Conservation (phyloP, 1,139 yeast species). For the Yamadazyma jaroonii region DNA sequence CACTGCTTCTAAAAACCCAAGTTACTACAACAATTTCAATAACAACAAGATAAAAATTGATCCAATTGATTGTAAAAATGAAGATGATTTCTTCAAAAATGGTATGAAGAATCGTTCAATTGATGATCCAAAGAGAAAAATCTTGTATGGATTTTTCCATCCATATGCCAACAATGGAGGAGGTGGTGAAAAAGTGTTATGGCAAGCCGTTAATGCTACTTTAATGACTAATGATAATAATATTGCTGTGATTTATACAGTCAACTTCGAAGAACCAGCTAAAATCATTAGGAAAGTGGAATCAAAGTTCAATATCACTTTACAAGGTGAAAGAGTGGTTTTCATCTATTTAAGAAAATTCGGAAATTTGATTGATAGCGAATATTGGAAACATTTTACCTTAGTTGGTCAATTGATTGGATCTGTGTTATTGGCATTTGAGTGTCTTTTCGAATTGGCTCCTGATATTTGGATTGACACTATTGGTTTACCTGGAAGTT, state of each 20-base stretch:
- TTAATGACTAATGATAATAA: constrained; percentile 48
- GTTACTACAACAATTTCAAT: constrained; percentile 44
- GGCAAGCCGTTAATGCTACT: constrained; percentile 88
- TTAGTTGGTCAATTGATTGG: constrained; percentile 88
- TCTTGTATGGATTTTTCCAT: constrained; percentile 83
- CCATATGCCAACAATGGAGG: constrained; percentile 97
- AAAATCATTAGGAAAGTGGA: constrained; percentile 57
- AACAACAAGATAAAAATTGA: constrained; percentile 37
- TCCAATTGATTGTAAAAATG: constrained; percentile 28
- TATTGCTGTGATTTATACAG: constrained; percentile 76
- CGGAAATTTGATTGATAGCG: constrained; percentile 59
- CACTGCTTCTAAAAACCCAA: constrained; percentile 47
- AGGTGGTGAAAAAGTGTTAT: constrained; percentile 95
- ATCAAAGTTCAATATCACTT: constrained; percentile 60
- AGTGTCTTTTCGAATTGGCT: constrained; percentile 64
- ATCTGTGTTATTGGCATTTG: constrained; percentile 62
- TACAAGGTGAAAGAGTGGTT: constrained; percentile 57
- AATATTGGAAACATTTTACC: constrained; percentile 77
- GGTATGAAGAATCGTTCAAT: constrained; percentile 35
- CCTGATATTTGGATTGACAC: constrained; percentile 97
- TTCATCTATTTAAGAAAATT: constrained; percentile 68
- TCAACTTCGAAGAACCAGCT: constrained; percentile 53
- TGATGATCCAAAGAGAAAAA: constrained; percentile 37
- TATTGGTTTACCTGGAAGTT: constrained; percentile 87
- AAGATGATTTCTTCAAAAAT: constrained; percentile 22